phyloP scores from a whole-genome alignment of 768 basidiomycete genomes.

The Lactifluus echinatus region DNA sequence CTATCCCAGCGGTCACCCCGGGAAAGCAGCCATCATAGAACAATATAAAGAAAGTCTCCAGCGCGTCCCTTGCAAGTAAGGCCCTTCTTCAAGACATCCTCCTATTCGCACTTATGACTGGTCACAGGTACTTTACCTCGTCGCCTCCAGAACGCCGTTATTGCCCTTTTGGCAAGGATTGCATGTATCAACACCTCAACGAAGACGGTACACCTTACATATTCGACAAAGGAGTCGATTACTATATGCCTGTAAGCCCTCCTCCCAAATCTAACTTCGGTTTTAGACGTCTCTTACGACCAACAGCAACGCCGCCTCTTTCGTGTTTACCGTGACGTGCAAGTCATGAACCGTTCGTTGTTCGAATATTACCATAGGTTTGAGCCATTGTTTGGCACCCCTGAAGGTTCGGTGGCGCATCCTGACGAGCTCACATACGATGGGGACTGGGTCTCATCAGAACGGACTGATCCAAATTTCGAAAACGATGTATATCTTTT shows the following conservation, averaged over 20 bases:
- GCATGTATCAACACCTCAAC: slow-evolving; percentile 69
- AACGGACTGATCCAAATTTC: neutral
- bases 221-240: slow-evolving; percentile 47
- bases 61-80: slow-evolving; percentile 57
- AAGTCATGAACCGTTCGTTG: slow-evolving; percentile 2
- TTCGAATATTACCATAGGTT: neutral
- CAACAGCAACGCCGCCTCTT: slow-evolving; percentile 10
- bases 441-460: neutral
- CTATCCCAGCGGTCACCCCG: slow-evolving; percentile 43
- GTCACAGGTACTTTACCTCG: slow-evolving; percentile 50
- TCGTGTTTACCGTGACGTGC: neutral
- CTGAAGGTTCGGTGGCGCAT: neutral
- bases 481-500: neutral
- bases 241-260: slow-evolving; percentile 43
- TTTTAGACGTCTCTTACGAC: neutral
- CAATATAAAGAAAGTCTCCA: slow-evolving; percentile 70
- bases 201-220: slow-evolving; percentile 54
- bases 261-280: neutral
- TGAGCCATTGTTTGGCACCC: neutral
- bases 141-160: slow-evolving; percentile 42
- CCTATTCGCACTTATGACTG: neutral
- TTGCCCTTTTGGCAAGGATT: slow-evolving; percentile 76
- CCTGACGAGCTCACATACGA: neutral
- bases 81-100: slow-evolving; percentile 7
- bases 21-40: slow-evolving; percentile 43